A percentile compares a stretch with the other conserved stretches of the same genome.
phyloP scores from a whole-genome alignment of 2,329 filamentous ascomycete species.

The Fusarium paranaense region DNA sequence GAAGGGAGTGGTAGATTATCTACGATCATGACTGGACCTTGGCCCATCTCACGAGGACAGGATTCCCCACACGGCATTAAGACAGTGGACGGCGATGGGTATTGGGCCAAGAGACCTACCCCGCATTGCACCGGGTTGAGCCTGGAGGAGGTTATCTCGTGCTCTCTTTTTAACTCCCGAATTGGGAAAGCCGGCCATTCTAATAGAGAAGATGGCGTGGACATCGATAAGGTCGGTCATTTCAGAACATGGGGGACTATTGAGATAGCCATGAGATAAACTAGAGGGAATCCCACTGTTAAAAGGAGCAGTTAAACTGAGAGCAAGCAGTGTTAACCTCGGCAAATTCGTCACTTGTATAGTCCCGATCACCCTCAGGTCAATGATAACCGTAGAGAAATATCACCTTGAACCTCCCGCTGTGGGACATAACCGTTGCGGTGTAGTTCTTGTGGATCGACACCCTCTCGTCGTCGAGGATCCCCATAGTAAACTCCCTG shows the following conservation, averaged over 20 bases:
- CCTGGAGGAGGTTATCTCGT: not conserved
- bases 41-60: not conserved
- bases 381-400: constrained; percentile 29
- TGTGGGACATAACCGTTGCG: constrained; percentile 33
- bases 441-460: constrained; percentile 27
- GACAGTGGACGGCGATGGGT: not conserved
- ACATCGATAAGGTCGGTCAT: too few relatives aligned
- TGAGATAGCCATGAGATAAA: not conserved
- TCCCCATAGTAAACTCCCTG: constrained; percentile 15
- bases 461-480: constrained; percentile 11
- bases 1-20: constrained; percentile 58
- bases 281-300: not conserved
- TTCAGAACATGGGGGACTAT: too few relatives aligned
- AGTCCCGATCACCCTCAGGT: not conserved
- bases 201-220: not conserved
- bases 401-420: constrained; percentile 21
- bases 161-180: not conserved
- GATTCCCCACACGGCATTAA: not conserved
- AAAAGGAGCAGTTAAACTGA: not conserved
- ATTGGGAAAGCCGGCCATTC: not conserved
- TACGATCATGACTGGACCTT: constrained; percentile 47
- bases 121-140: too few relatives aligned
- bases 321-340: too few relatives aligned
- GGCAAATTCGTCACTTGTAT: not conserved
- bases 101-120: too few relatives aligned